phyloP scores from a whole-genome alignment of 139 green algal species.

The Edaphochlamys debaryana region DNA sequence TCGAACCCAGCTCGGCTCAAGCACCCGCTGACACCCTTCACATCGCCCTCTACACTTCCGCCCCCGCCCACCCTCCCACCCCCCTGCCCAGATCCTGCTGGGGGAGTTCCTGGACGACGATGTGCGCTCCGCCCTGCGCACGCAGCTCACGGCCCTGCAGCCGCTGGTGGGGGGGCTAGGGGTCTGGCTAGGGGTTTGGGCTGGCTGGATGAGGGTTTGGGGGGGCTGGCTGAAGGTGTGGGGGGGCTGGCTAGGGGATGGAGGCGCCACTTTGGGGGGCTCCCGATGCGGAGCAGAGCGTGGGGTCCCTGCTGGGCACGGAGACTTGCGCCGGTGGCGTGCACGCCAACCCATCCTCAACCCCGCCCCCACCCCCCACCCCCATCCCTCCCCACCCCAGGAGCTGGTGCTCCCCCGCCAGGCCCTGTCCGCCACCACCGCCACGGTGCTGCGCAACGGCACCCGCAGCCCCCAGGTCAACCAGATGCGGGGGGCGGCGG shows the following conservation, averaged over 20 bases:
- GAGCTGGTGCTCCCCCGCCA: slow-evolving; percentile 82
- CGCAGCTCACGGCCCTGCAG: slow-evolving; percentile 75
- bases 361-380: too few relatives aligned
- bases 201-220: background rate
- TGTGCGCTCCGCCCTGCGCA: slow-evolving; percentile 74
- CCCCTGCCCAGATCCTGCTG: slow-evolving; percentile 45
- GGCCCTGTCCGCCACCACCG: slow-evolving; percentile 47
- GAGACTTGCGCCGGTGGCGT: too few relatives aligned
- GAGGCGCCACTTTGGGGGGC: too few relatives aligned
- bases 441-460: slow-evolving; percentile 50
- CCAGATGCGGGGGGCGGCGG: slow-evolving; percentile 41
- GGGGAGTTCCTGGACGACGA: slow-evolving; percentile 74
- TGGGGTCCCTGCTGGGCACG: too few relatives aligned
- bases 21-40: too few relatives aligned
- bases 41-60: too few relatives aligned
- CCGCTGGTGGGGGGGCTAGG: slow-evolving; percentile 58
- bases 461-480: slow-evolving; percentile 55
- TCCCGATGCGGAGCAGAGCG: too few relatives aligned
- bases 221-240: too few relatives aligned
- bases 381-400: slow-evolving; percentile 17
- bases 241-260: too few relatives aligned
- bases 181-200: background rate
- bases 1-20: too few relatives aligned
- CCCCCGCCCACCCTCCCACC: background rate
- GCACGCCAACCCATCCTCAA: too few relatives aligned